Evolutionary conservation across 2,329 filamentous ascomycete species (phyloP), one percentile per base, ranked within the genome.

Genomic region (Fusarium graminum): DNA sequence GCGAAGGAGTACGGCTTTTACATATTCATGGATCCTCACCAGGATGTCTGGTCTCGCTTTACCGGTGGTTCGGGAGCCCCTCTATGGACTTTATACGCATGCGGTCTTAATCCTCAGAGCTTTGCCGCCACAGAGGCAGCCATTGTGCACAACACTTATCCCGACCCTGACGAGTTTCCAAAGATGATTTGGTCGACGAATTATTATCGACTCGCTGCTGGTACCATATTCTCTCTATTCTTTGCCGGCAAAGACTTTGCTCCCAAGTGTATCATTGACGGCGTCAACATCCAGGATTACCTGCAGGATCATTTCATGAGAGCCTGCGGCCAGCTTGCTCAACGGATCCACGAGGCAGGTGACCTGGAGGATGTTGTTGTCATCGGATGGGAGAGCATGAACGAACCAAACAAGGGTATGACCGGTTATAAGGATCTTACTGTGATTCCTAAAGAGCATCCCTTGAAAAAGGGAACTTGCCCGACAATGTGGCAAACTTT

Each of bases 181-280:
- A 98, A 97, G 81, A 99, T 99, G 96, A 94, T 98, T 58, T 99
- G 95, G 95, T 93, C 94, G 16, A 98, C 96, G 50, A 99, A 99
- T 76, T 99, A 99, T 78, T 91, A 88, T 63, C 88, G 95, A 25
- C 83, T 98, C 47, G 94, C 91, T 4, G 92, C 90, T 47, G 92
- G 94, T 68, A 94, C 93, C 43, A 93, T 98, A 70, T 98, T 97
- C 76, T 97, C 94, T 0, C 81, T 98, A 50, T 99, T 97, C 81
- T 99, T 96, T 77, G 94, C 86, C 10, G 95, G 95, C 34, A 88
- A 84, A 65, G 92, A 96, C 72, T 98, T 97, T 81, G 92, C 95
- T 2, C 96, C 96, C 5, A 97, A 97, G 74, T 97, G 94, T 69
- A 91, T 97, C 69, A 94, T 99, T 55, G 89, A 99, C 75, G 93